Base-by-base conservation (phyloP, 495 filamentous ascomycete species). In the Neurospora sublineolata region DNA sequence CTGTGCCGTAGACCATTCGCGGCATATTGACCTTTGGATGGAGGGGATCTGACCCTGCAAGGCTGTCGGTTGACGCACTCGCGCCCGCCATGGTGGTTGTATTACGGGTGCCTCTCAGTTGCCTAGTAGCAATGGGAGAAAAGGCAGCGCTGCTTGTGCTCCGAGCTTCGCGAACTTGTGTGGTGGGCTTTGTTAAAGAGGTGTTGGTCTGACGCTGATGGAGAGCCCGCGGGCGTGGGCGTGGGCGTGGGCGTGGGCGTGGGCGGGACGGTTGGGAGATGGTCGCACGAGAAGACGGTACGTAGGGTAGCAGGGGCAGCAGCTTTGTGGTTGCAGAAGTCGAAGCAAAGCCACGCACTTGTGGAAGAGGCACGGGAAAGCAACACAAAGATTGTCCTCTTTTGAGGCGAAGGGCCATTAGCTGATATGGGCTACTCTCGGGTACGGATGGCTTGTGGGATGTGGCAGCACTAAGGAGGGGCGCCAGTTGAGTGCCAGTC, bases 1-100 rank as follows among this genome's bases (percentile, higher is more conserved):
- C 93, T 9, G 92, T 94, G 58, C 92, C 93, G 76, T 96, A 96
- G 71, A 95, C 79, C 72, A 93, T 84, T 71, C 83, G 81, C 8
- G 90, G 90, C 75, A 87, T 84, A 11, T 69, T 67, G 40, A 78
- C 41, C 44, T 64, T 60, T 67, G 68, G n/a, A 40, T 44, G 67
- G 44, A 70, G 44, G 37, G 64, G 68, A 44, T 60, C 52, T 33
- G 52, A 60, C 52, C 52, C 52, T 14, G 52, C 52, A 60, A 27
- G 14, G 27, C 27, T 60, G 52, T 9, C 23, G 41, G 42, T 68
- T 38, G 40, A 37, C 30, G 52, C 36, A 67, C 37, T 37, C 44
- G 11, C 44, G 68, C 68, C n/a, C 67, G 74, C 68, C 74, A 46
- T 75, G 64, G n/a, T 58, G 69, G n/a, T 10, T 44, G 23, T n/a